Conservation (phyloP, 73 alveolate genomes). For the Stentor roeselii region DNA sequence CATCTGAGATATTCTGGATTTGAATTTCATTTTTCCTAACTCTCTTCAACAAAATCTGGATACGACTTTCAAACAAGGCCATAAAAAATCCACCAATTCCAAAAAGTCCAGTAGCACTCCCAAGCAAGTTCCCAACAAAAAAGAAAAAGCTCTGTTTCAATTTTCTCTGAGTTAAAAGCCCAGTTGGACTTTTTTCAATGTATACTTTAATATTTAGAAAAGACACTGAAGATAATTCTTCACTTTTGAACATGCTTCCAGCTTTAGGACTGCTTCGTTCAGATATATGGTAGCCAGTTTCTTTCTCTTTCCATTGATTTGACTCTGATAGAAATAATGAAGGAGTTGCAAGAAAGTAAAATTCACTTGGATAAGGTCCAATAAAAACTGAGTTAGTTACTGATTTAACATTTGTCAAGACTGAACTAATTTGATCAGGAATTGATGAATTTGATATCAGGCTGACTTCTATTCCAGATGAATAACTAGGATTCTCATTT, state of each 20-base stretch:
- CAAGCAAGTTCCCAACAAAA: neutral
- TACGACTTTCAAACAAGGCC: too few relatives aligned
- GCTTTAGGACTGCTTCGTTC: neutral
- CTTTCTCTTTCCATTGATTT: neutral
- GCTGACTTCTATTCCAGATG: neutral
- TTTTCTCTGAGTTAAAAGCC: neutral
- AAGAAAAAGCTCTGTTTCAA: neutral
- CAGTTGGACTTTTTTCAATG: neutral
- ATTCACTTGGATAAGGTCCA: neutral
- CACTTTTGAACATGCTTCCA: neutral
- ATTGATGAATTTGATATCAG: neutral
- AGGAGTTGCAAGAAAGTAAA: neutral
- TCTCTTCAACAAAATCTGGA: too few relatives aligned
- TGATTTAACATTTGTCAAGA: neutral
- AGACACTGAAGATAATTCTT: neutral
- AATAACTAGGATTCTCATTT: neutral
- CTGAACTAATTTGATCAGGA: slow-evolving; percentile 1
- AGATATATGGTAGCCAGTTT: slow-evolving; percentile 14
- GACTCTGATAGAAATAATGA: neutral
- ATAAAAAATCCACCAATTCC: too few relatives aligned
- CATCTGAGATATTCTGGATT: too few relatives aligned
- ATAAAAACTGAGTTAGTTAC: neutral
- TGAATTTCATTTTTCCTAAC: too few relatives aligned
- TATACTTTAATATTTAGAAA: neutral
- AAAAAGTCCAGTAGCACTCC: too few relatives aligned